phyloP scores from a whole-genome alignment of 805 yeast species.

The Brettanomyces bruxellensis region DNA sequence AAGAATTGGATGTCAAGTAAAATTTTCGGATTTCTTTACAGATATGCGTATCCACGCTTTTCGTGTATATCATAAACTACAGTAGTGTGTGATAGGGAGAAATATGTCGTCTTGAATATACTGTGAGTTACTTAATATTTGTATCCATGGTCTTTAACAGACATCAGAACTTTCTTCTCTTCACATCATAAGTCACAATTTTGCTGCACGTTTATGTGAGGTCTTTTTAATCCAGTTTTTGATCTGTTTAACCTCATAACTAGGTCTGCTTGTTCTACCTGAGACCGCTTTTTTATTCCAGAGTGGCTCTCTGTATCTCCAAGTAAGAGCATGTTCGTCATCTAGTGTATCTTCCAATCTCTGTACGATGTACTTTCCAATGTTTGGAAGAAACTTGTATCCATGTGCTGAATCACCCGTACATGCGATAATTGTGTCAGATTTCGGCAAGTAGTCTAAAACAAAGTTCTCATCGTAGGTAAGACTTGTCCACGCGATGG shows the following conservation, averaged over 20 bases:
- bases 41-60: too few species aligned
- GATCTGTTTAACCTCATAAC: conserved; percentile 2
- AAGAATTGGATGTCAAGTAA: too few species aligned
- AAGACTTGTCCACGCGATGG: conserved; percentile 29
- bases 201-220: too few species aligned
- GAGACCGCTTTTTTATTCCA: background rate
- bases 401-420: conserved; percentile 40
- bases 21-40: too few species aligned
- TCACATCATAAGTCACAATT: too few species aligned
- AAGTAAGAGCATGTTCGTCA: conserved; percentile 14
- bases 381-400: conserved; percentile 35
- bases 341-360: conserved; percentile 22
- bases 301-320: conserved; percentile 21
- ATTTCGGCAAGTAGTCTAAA: conserved; percentile 28
- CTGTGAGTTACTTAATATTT: too few species aligned
- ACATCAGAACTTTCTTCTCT: too few species aligned
- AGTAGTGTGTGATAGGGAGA: too few species aligned
- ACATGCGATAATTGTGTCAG: conserved; percentile 25
- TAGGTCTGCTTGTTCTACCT: background rate
- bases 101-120: too few species aligned
- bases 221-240: conserved; percentile 3
- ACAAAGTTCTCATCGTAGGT: conserved; percentile 29
- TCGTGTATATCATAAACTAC: too few species aligned
- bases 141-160: too few species aligned
- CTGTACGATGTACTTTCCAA: conserved; percentile 30